phyloP scores from a whole-genome alignment of 257 asterid species.

The Marsdenia floribunda region DNA sequence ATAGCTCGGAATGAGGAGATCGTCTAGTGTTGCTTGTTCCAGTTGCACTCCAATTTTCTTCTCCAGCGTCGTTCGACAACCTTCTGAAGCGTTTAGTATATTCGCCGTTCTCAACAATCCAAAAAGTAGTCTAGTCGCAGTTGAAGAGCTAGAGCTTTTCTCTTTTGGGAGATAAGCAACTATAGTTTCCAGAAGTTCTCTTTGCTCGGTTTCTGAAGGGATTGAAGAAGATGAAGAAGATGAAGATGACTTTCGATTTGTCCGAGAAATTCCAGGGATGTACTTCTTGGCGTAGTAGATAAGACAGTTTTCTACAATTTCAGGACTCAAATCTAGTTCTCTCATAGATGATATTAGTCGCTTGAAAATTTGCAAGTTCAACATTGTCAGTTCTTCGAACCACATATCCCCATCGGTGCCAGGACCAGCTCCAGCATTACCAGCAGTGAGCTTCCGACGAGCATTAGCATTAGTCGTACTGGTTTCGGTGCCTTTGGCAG shows the following conservation, averaged over 20 bases:
- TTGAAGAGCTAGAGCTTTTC: slow-evolving; percentile 33
- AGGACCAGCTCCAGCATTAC: slow-evolving; percentile 12
- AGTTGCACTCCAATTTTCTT: slow-evolving; percentile 78
- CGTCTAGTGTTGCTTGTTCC: slow-evolving; percentile 84
- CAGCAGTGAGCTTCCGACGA: slow-evolving; percentile 24
- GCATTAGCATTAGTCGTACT: slow-evolving; percentile 4
- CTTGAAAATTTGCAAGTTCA: slow-evolving; percentile 54
- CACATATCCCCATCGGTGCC: slow-evolving; percentile 43
- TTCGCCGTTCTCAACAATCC: slow-evolving; percentile 77
- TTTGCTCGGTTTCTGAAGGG: slow-evolving; percentile 72
- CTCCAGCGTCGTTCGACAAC: slow-evolving; percentile 56
- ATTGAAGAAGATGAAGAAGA: slow-evolving; percentile 31
- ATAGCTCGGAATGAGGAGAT: slow-evolving; percentile 87
- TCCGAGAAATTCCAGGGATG: slow-evolving; percentile 79
- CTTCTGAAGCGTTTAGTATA: slow-evolving; percentile 70
- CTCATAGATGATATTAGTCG: slow-evolving; percentile 65
- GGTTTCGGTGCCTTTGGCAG: slow-evolving; percentile 4
- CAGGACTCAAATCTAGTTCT: slow-evolving; percentile 52
- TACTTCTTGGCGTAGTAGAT: slow-evolving; percentile 65
- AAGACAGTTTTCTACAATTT: slow-evolving; percentile 73
- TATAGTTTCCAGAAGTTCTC: slow-evolving; percentile 75
- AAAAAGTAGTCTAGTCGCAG: slow-evolving; percentile 52
- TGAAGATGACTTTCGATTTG: slow-evolving; percentile 52
- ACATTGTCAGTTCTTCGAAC: slow-evolving; percentile 66
- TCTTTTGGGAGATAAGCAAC: slow-evolving; percentile 57